phyloP scores from a whole-genome alignment of 768 basidiomycete genomes.

The Agaricus sinodeliciosus region DNA sequence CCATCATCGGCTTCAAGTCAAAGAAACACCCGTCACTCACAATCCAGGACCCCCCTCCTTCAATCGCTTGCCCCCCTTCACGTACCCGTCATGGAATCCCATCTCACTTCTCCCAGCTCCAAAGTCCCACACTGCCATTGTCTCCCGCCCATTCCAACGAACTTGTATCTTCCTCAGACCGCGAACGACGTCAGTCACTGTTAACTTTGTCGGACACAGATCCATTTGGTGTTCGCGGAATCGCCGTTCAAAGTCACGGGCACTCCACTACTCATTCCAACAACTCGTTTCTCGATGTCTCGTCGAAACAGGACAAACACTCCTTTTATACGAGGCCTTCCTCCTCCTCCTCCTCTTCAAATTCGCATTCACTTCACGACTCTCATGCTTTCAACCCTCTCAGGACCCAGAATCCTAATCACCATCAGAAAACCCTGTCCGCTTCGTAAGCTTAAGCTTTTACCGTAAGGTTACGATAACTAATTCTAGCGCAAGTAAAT shows the following conservation, averaged over 20 bases:
- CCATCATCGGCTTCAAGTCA: slow-evolving; percentile 57
- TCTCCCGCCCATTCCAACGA: slow-evolving; percentile 50
- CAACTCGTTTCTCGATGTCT: slow-evolving; percentile 38
- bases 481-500: slow-evolving; percentile 3
- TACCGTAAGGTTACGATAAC: not conserved
- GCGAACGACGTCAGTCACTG: slow-evolving; percentile 41
- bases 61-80: slow-evolving; percentile 15
- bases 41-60: slow-evolving; percentile 41
- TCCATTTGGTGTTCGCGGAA: slow-evolving; percentile 52
- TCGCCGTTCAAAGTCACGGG: slow-evolving; percentile 39
- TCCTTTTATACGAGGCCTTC: slow-evolving; percentile 39
- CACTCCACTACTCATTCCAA: slow-evolving; percentile 50
- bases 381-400: slow-evolving; percentile 18
- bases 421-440: not conserved
- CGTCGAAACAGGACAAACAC: slow-evolving; percentile 32
- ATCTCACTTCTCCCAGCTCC: slow-evolving; percentile 28
- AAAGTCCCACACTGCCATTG: slow-evolving; percentile 50
- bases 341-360: slow-evolving; percentile 53
- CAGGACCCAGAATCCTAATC: not conserved
- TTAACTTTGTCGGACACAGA: slow-evolving; percentile 58
- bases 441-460: slow-evolving; percentile 5
- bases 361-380: slow-evolving; percentile 32
- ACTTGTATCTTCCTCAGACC: slow-evolving; percentile 50
- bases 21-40: slow-evolving; percentile 51
- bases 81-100: slow-evolving; percentile 14